Evolutionary conservation across 495 filamentous ascomycete genomes (phyloP).

Genomic region (Trichocladium uniseriatum): DNA sequence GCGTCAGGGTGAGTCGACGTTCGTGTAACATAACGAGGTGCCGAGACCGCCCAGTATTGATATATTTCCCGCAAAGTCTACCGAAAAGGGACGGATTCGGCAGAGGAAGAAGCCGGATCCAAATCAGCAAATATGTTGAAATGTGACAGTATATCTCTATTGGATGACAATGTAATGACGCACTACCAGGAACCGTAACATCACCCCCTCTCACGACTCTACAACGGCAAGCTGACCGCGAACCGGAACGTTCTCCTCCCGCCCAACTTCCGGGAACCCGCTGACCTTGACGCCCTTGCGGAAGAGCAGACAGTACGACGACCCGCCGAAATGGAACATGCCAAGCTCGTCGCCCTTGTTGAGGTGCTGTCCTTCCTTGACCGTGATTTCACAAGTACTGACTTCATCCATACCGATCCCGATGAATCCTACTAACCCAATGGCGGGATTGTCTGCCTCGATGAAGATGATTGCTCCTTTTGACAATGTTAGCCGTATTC

Average conservation of each 20-base stretch:
- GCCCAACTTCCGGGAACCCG: conserved; percentile 41
- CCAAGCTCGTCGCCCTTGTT: conserved; percentile 58
- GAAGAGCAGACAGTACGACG: conserved; percentile 55
- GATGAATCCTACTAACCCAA: conserved; percentile 59
- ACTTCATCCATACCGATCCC: conserved; percentile 65
- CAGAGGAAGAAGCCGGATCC: no score
- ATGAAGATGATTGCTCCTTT: conserved; percentile 62
- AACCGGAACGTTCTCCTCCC: conserved; percentile 49
- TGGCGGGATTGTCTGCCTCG: conserved; percentile 53
- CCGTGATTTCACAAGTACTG: conserved; percentile 56
- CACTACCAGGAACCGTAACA: no score
- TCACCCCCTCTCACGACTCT: not conserved
- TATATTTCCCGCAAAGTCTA: no score
- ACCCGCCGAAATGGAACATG: conserved; percentile 70
- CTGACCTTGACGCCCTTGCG: conserved; percentile 31
- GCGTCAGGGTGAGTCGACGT: not conserved
- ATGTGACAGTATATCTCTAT: no score
- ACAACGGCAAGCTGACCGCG: conserved; percentile 29
- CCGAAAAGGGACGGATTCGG: no score
- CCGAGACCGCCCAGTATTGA: no score
- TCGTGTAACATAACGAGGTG: no score
- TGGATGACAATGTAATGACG: no score
- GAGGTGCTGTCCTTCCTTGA: conserved; percentile 50
- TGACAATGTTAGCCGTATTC: no score
- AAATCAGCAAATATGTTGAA: no score